Percentiles rank a stretch among this genome's conserved stretches.
These are phyloP conservation scores for Paecilomyces niveus DNA, from an alignment of 2,329 filamentous ascomycete species.

Conservation along the genomic window DNA sequence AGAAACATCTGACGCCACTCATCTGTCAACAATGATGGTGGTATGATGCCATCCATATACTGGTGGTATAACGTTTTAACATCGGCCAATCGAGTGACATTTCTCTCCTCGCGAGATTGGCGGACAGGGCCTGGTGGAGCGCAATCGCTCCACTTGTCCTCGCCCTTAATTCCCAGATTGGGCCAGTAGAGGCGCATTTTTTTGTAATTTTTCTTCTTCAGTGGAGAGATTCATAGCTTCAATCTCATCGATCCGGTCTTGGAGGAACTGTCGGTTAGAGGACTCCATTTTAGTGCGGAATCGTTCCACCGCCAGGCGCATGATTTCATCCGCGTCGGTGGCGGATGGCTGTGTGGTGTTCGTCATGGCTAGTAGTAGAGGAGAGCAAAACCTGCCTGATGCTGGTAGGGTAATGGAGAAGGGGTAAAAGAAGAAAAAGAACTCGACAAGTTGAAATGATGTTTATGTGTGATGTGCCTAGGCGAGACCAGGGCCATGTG, in stretches of 20 bases:
- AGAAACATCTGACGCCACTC: background rate
- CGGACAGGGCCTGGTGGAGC: background rate
- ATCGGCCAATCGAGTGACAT: conserved; percentile 1
- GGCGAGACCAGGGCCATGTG: too few species aligned
- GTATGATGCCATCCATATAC: conserved; percentile 1
- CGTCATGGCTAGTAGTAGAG: background rate
- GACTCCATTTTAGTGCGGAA: conserved; percentile 4
- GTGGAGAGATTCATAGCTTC: background rate
- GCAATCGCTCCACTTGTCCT: background rate
- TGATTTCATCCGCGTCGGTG: conserved; percentile 2
- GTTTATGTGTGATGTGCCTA: too few species aligned
- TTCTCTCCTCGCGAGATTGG: background rate
- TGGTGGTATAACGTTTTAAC: background rate
- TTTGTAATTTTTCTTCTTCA: background rate
- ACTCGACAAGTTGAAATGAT: too few species aligned
- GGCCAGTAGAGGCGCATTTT: background rate
- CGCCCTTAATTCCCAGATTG: background rate
- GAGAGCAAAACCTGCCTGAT: background rate
- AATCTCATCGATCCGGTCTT: conserved; percentile 5
- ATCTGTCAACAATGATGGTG: background rate
- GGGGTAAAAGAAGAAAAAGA: too few species aligned
- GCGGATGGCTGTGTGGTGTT: background rate
- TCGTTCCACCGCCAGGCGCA: conserved; percentile 3
- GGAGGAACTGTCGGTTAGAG: conserved; percentile 4
- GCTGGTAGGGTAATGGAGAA: too few species aligned